Evolutionary conservation across 768 basidiomycete species (phyloP), one percentile per base, ranked within the genome.

Genomic region (Galerina sulciceps): DNA sequence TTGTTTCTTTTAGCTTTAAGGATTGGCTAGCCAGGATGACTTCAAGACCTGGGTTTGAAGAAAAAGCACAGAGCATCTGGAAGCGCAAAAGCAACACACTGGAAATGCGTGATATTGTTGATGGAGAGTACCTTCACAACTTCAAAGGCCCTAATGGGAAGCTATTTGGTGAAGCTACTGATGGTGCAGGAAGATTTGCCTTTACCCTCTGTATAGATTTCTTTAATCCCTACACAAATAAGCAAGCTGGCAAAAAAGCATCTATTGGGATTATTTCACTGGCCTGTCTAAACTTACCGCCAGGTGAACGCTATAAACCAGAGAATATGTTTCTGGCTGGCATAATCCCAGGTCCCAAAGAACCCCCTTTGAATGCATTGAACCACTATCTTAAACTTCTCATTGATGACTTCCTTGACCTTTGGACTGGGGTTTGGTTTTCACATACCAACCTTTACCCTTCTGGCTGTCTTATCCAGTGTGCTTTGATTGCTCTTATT

Each of bases 261-360:
- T 69, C 68, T 0, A 52, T 62, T 23, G 70, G 72, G 2, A 64
- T 64, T 1, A 67, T 80, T 2, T 73, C 68, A 15, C 56, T 78
- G 44, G 67, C 68, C 5, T 75, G 71, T 55, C 53, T 77, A 6
- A 79, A 76, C 59, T 67, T 79, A 9, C 77, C 76, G 4, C 69
- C 68, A 0, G 53, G 67, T n/a, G 34, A 69, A 15, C 66, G 69
- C 14, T 75, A 73, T 54, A 62, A 66, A 26, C 31, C 66, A 0
- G 73, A 79, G 58, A 79, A 81, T 55, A 71, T 81, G 64, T 81
- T 69, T 57, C 60, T 70, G 2, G 68, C 59, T 2, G 77, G 73
- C 0, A 59, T 81, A 54, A 75, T 80, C 23, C 77, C 78, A 2
- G 77, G 80, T 0, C 81, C 79, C 0, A 60, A 68, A 1, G 70